Evolutionary conservation across 495 filamentous ascomycete species (phyloP).

Genomic region (Podospora conica): DNA sequence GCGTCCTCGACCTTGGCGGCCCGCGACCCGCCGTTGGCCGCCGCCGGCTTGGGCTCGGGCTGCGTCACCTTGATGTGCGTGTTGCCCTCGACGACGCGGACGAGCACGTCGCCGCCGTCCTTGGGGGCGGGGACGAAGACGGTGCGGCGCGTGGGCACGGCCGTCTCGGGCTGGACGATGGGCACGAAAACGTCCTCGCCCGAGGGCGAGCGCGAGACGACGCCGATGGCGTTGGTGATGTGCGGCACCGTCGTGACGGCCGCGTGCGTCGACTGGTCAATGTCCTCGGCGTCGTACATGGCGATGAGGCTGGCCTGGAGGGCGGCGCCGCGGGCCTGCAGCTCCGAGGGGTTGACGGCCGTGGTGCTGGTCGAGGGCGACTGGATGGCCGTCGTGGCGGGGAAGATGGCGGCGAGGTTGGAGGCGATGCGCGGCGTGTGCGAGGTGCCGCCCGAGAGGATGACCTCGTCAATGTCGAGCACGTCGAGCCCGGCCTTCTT

Average conservation of each 20-base stretch:
- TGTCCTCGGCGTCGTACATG: constrained; percentile 88
- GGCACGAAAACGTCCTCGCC: constrained; percentile 63
- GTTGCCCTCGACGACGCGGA: constrained; percentile 79
- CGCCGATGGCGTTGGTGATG: constrained; percentile 79
- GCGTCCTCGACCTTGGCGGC: constrained; percentile 38
- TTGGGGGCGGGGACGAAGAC: constrained; percentile 67
- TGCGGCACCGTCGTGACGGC: constrained; percentile 92
- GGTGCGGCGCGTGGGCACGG: constrained; percentile 78
- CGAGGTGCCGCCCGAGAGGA: constrained; percentile 84
- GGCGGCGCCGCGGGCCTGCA: constrained; percentile 82
- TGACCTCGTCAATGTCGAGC: constrained; percentile 90
- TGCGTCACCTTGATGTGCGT: constrained; percentile 87
- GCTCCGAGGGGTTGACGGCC: constrained; percentile 89
- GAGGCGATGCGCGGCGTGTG: constrained; percentile 90
- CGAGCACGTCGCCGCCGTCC: constrained; percentile 75
- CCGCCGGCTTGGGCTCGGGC: constrained; percentile 57
- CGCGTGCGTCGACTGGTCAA: constrained; percentile 91
- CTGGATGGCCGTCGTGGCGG: constrained; percentile 67
- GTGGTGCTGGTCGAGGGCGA: constrained; percentile 69
- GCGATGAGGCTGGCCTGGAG: constrained; percentile 90
- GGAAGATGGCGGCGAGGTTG: constrained; percentile 71
- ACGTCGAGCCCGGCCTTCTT: constrained; percentile 90
- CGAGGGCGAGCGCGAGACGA: constrained; percentile 62
- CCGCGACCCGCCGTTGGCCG: constrained; percentile 47
- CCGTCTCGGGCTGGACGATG: constrained; percentile 76